Evolutionary conservation across 257 asterid genomes (phyloP), one percentile per base, ranked within the genome.

Genomic region (Solanum lycopersicoides): DNA sequence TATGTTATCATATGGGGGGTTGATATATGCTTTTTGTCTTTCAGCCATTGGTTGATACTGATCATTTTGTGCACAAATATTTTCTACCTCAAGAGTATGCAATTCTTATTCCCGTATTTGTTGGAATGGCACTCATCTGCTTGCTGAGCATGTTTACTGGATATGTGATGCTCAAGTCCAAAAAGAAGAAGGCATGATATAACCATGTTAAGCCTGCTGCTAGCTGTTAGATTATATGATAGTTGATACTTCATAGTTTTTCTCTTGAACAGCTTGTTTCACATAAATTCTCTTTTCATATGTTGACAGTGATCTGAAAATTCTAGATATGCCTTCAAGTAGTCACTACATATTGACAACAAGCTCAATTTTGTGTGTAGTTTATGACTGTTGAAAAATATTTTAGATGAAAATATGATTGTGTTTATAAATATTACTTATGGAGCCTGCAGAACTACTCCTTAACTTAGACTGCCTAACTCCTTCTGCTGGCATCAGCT

Each of bases 41-140:
- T 85, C 98, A 97, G 99, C 99, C 99, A 32, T 95, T 97, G 73
- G 98, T 97, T 32, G 98, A 96, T 88, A 88, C 92, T 16, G 97
- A 94, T 83, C 98, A 96, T 92, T 96, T 96, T 80, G 98, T 94
- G 90, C 98, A 96, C 95, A 90, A 91, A 69, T 96, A 96, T 96
- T 96, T 96, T 89, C 93, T 94, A 84, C 98, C 98, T 73, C 98
- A 94, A 90, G 98, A 95, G 84, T 96, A 91, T 65, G 99, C 98
- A 60, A 90, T 91, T 69, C 87, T 91, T 82, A 89, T 94, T 87
- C 96, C 98, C 3, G 98, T 95, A 83, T 93, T 80, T 56, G 95
- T 93, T 45, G 98, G 96, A 9, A 91, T 94, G 68, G 88, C 91
- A 9, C 97, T 97, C 68, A 84, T 93, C 73, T 91, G 94, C 92